Percentiles rank a stretch among this genome's conserved stretches.
These are phyloP conservation scores for Pseudisothecium myosuroides DNA, from an alignment of 225 moss, liverwort and hornwort genomes.

Conservation along the genomic window DNA sequence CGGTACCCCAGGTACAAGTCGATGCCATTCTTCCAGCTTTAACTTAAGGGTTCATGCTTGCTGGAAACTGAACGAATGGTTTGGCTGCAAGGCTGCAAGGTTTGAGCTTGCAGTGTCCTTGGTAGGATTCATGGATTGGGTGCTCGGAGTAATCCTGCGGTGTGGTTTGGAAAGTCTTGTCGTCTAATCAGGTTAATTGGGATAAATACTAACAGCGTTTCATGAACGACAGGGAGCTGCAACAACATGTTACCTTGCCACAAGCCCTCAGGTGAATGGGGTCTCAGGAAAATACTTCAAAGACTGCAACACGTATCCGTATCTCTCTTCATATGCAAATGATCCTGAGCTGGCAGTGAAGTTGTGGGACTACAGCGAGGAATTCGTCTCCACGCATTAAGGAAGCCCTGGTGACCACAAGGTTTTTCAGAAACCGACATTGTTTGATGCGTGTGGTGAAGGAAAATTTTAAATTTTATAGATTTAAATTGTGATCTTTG, in stretches of 20 bases:
- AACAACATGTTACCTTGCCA: constrained; percentile 45
- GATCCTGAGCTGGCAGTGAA: constrained; percentile 29
- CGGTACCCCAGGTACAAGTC: constrained; percentile 32
- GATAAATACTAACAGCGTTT: background rate
- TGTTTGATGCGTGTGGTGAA: background rate
- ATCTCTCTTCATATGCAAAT: constrained; percentile 9
- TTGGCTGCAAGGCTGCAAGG: background rate
- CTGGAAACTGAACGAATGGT: background rate
- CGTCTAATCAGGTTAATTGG: background rate
- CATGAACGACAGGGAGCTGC: constrained; percentile 35
- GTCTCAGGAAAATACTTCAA: constrained; percentile 49
- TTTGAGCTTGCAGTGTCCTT: background rate
- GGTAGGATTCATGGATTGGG: background rate
- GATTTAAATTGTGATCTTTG: background rate
- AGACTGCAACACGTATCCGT: constrained; percentile 13
- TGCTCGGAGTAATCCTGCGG: background rate
- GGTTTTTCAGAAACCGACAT: background rate
- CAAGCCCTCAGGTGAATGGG: constrained; percentile 37
- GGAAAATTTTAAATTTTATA: background rate
- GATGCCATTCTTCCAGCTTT: background rate
- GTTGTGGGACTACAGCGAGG: constrained; percentile 49
- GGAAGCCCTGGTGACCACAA: background rate
- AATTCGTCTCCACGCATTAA: constrained; percentile 31
- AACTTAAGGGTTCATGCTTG: background rate
- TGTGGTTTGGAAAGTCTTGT: background rate